Base-by-base conservation (phyloP, 257 asterid genomes). In the Coffea eugenioides region DNA sequence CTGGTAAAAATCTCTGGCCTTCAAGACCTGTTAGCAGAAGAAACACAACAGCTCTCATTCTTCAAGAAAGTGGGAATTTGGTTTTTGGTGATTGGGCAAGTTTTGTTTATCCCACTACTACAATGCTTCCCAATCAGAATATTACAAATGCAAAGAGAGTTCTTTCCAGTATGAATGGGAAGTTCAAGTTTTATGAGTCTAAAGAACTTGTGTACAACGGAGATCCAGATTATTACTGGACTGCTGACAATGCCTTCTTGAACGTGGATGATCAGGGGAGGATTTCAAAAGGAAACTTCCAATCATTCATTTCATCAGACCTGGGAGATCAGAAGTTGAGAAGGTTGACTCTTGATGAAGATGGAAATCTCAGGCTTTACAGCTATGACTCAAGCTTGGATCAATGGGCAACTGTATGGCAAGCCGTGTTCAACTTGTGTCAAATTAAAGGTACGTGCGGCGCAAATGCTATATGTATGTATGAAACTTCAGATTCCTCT, bases 291-390 rank as follows among this genome's bases (percentile, higher is more conserved):
- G 82, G 80, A 66, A 76, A 43, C 72, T 82, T 56, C 48, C 9
- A 1, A 8, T 15, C 14, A 21, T 86, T 82, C 75, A 83, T 81
- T 16, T 69, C 93, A 0, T 84, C 94, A 0, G 97, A 94, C 88
- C 88, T 69, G 51, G 94, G 92, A 0, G 91, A 57, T 18, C 12
- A 51, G 36, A 89, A 80, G 82, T 69, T 86, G 70, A 88, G 98
- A 75, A 86, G 91, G 80, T 86, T 94, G 85, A 88, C 84, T 41
- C 88, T 94, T 13, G 97, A 87, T 64, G 83, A 92, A 70, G 93
- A 94, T 87, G 97, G 97, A 27, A 91, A 94, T 79, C 89, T 94
- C 41, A 88, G 85, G 82, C 81, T 92, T 68, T 91, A 87, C 76
- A 92, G 95, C 73, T 91, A 79, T 71, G 91, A 92, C 84, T 6